Base-by-base conservation (phyloP, 139 green algal genomes). In the Chlamydomonas sp. region DNA sequence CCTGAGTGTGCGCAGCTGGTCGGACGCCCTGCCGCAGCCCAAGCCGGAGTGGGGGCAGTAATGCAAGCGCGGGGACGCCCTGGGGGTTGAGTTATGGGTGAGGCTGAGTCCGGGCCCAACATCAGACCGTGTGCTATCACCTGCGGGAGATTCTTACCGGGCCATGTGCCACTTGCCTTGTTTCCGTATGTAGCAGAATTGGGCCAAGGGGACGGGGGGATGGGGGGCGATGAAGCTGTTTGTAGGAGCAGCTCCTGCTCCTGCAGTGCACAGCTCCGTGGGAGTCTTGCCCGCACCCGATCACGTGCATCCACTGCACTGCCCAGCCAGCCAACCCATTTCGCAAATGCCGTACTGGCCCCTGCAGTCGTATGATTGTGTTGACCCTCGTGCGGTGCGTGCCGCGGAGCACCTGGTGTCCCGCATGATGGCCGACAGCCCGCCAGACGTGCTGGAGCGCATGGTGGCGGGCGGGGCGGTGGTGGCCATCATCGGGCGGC, bases 401-500 rank as follows among this genome's bases (percentile, higher is more conserved):
- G 63, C 63, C 0, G 91, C 93, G 31, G 89, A 83, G 31, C 62
- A 85, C n/a, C 31, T 89, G 5, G n/a, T 96, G 3, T 18, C 20
- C 0, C 76, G 83, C 88, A 95, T 97, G 92, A 63, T 96, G 79
- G 60, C 49, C 2, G 60, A 79, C 14, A 76, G 63, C 3, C 88
- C 88, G 2, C 10, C 63, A 3, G 88, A 82, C 0, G 63, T 96
- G 10, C 31, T 95, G 57, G 60, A 85, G 12, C 77, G 88, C 0
- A n/a, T 97, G 77, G 71, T 60, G 6, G 63, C 86, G 12, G 61
- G 75, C 5, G 84, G 89, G 4, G 92, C 90, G 7, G 84, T 89
- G 59, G 78, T 98, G 63, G 96, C 93, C 17, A 95, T 98, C 85
- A 98, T 98, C 74, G 95, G 90, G 5, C 84, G 88, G 16, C 12